These are phyloP conservation scores for Aspergillus sergii DNA, from an alignment of 2,329 filamentous ascomycete genomes.

Conservation along the genomic window DNA sequence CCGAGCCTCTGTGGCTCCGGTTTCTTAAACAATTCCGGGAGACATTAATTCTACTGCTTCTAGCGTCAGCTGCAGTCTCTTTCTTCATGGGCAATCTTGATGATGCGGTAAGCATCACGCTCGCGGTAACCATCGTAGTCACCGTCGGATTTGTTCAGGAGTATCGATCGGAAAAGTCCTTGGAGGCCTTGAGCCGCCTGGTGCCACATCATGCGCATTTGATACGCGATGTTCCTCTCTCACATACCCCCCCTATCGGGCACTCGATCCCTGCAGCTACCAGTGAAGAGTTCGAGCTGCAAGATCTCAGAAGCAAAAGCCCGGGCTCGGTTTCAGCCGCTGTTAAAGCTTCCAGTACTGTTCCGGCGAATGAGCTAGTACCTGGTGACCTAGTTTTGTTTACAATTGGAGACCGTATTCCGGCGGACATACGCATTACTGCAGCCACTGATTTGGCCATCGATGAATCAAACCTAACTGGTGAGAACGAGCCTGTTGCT, in stretches of 20 bases:
- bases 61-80: constrained; percentile 85
- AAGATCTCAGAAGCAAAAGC: constrained; percentile 48
- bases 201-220: constrained; percentile 95
- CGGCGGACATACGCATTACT: constrained; percentile 92
- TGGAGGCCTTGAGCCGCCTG: constrained; percentile 89
- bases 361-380: constrained; percentile 84
- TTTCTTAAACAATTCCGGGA: constrained; percentile 98
- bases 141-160: constrained; percentile 96
- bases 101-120: constrained; percentile 91
- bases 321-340: constrained; percentile 62
- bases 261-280: constrained; percentile 21
- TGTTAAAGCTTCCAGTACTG: constrained; percentile 77
- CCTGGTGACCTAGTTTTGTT: constrained; percentile 92
- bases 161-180: constrained; percentile 94
- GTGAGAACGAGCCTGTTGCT: constrained; percentile 89
- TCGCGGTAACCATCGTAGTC: constrained; percentile 96
- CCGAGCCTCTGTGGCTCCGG: constrained; percentile 91
- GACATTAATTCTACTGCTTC: constrained; percentile 86
- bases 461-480: constrained; percentile 94
- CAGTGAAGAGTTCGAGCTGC: constrained; percentile 52
- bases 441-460: constrained; percentile 87
- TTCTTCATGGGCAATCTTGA: constrained; percentile 91
- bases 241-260: constrained; percentile 24
- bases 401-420: constrained; percentile 93
- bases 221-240: constrained; percentile 62